phyloP scores from a whole-genome alignment of 169 alveolate genomes.

The Ophryocystis elektroscirrha region DNA sequence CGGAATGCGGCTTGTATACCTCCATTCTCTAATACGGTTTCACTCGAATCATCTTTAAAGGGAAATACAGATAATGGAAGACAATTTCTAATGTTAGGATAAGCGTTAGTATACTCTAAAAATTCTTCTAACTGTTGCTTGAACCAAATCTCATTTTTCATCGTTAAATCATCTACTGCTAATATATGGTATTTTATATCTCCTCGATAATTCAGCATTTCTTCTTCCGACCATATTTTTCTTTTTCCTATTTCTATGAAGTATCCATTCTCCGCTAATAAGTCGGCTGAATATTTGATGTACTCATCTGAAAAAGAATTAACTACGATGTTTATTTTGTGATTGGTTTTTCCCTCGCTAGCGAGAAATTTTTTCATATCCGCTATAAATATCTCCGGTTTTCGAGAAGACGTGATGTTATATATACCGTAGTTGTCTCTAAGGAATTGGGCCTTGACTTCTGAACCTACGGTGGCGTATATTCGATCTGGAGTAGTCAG shows the following conservation, averaged over 20 bases:
- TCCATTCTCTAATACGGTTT: no score
- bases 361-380: conserved; percentile 5
- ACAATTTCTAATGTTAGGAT: no score
- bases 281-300: conserved; percentile 12
- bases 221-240: conserved; percentile 4
- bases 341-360: background rate
- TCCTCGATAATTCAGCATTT: background rate
- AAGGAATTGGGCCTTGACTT: conserved; percentile 8
- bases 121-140: background rate
- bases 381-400: conserved; percentile 1
- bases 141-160: conserved; percentile 4
- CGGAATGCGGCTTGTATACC: conserved; percentile 19
- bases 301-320: conserved; percentile 17
- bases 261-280: conserved; percentile 7
- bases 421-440: conserved; percentile 12
- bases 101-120: no score
- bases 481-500: conserved; percentile 12
- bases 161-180: conserved; percentile 5
- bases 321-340: no score
- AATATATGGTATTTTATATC: conserved; percentile 7
- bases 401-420: background rate
- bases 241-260: conserved; percentile 23
- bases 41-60: no score
- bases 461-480: conserved; percentile 16
- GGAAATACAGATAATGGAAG: no score